These are phyloP conservation scores for Erodium trifolium DNA, from an alignment of 441 rosid genomes.

Conservation along the genomic window DNA sequence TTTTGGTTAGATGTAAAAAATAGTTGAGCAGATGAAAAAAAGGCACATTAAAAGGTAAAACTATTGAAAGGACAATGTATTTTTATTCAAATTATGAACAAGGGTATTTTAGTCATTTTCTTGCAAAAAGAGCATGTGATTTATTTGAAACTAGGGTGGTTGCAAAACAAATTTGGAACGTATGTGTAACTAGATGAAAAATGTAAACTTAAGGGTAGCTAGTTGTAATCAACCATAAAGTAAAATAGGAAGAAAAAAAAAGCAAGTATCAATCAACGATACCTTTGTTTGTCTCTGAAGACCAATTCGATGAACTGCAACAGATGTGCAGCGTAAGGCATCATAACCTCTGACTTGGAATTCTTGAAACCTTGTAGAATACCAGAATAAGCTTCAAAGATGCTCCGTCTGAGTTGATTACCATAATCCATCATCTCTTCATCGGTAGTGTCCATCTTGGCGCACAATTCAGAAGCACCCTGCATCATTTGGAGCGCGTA, in stretches of 20 bases:
- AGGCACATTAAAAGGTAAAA: too few species aligned
- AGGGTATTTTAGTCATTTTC: too few species aligned
- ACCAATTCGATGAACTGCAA: slow-evolving; percentile 73
- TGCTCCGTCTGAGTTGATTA: slow-evolving; percentile 73
- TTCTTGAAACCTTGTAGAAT: slow-evolving; percentile 87
- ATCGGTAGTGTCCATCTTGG: slow-evolving; percentile 55
- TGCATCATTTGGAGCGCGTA: slow-evolving; percentile 58
- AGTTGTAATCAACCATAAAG: too few species aligned
- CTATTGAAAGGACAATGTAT: too few species aligned
- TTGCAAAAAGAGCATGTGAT: too few species aligned
- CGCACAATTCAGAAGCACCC: slow-evolving; percentile 68
- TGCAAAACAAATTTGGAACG: too few species aligned
- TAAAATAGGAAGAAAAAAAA: not conserved
- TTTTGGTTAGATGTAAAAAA: too few species aligned
- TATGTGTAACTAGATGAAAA: too few species aligned
- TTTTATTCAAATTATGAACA: too few species aligned
- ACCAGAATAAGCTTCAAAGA: slow-evolving; percentile 88
- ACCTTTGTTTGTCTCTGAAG: slow-evolving; percentile 67
- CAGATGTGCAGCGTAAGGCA: slow-evolving; percentile 77
- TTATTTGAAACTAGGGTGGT: too few species aligned
- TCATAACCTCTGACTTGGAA: slow-evolving; percentile 63
- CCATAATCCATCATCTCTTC: slow-evolving; percentile 81
- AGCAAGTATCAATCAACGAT: slow-evolving; percentile 4
- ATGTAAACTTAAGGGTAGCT: too few species aligned
- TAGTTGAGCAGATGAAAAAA: too few species aligned